Conservation (phyloP, 2,329 filamentous ascomycete species). For the Trichoderma koningiopsis region DNA sequence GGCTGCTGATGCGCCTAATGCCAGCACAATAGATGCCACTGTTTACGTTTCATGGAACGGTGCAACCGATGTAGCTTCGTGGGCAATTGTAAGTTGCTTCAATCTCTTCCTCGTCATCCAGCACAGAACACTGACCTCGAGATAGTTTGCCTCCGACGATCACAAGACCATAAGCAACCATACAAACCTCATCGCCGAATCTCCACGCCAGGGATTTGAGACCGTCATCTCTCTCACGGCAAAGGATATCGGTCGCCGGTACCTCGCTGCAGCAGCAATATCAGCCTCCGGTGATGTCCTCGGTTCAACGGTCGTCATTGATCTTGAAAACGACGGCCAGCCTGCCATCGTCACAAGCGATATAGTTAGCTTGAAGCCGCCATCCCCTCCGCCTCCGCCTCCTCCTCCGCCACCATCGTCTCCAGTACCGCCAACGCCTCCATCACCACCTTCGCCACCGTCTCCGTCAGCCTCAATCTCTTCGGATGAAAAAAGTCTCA, state of each 20-base stretch:
- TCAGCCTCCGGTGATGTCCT: constrained; percentile 7
- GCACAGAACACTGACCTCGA: not conserved
- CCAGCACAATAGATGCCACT: not conserved
- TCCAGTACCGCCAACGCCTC: not conserved
- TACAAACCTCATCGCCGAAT: constrained; percentile 3
- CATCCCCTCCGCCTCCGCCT: not conserved
- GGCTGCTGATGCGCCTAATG: not conserved
- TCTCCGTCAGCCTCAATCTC: not conserved
- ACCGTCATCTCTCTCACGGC: not conserved
- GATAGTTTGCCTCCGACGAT: constrained; percentile 7
- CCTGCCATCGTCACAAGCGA: constrained; percentile 6
- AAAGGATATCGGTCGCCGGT: not conserved
- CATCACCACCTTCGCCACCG: not conserved
- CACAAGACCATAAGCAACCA: constrained; percentile 3
- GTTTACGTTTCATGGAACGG: constrained; percentile 14
- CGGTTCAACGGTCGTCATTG: not conserved
- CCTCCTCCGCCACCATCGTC: not conserved
- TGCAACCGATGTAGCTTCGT: constrained; percentile 4
- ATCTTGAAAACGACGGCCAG: not conserved
- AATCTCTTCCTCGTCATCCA: not conserved
- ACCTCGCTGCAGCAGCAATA: constrained; percentile 8
- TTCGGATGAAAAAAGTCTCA: not conserved
- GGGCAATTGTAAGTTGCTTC: constrained; percentile 5
- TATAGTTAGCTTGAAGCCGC: not conserved
- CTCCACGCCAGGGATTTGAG: constrained; percentile 3